phyloP scores from a whole-genome alignment of 768 basidiomycete genomes.

The Arthromyces matolae region DNA sequence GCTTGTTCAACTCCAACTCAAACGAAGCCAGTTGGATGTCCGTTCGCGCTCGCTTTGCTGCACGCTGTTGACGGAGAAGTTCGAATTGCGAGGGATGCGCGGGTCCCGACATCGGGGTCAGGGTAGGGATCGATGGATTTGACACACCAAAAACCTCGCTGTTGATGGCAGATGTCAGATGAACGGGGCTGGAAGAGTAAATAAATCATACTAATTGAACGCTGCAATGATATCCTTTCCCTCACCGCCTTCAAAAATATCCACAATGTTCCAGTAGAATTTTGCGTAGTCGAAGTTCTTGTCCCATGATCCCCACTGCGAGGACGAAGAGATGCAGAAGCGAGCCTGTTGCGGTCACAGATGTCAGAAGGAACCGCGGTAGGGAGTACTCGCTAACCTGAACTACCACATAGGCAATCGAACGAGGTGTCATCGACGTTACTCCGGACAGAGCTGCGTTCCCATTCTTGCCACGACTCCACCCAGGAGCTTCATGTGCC shows the following conservation, averaged over 20 bases:
- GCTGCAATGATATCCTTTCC: constrained; percentile 6
- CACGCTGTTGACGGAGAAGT: background rate
- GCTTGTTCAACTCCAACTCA: too few species aligned
- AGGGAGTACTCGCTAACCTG: constrained; percentile 18
- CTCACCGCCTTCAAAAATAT: constrained; percentile 3
- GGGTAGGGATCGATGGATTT: background rate
- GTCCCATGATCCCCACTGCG: constrained; percentile 7
- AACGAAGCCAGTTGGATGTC: too few species aligned
- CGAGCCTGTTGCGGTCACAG: too few species aligned
- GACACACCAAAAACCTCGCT: background rate
- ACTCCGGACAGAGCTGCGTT: constrained; percentile 15
- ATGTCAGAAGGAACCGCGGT: too few species aligned
- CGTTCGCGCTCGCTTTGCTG: background rate
- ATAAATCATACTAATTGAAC: constrained; percentile 10
- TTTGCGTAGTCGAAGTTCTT: constrained; percentile 10
- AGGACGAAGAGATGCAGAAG: constrained; percentile 6
- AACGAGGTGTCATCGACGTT: constrained; percentile 9
- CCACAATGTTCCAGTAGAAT: constrained; percentile 14
- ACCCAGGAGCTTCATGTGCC: constrained; percentile 1
- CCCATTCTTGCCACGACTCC: constrained; percentile 8
- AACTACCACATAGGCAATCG: constrained; percentile 18
- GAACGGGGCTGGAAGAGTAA: background rate
- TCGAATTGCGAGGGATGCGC: background rate
- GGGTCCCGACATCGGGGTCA: background rate
- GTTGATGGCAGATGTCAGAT: background rate